Conservation (phyloP, 129 eudicot genomes). For the Flaveria bidentis region DNA sequence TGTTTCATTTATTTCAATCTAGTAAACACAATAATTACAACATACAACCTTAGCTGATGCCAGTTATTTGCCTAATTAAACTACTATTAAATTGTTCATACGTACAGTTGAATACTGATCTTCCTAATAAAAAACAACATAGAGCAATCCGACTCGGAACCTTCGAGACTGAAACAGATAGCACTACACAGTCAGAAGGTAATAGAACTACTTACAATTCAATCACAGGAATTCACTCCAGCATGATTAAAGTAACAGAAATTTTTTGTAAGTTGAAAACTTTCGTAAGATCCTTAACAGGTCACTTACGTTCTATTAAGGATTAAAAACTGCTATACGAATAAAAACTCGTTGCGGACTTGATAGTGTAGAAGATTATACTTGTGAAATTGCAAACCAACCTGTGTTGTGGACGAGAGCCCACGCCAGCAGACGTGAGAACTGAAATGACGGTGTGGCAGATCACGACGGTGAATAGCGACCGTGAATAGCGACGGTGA, state of each 20-base stretch:
- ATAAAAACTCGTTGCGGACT: not conserved
- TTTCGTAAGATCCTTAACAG: constrained; percentile 17
- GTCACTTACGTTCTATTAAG: not conserved
- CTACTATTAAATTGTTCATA: not conserved
- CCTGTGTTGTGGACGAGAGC: constrained; percentile 25
- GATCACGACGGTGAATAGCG: not conserved
- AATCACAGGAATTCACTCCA: not conserved
- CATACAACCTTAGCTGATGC: not conserved
- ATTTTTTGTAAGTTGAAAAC: not conserved
- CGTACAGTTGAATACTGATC: not conserved
- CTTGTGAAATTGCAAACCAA: constrained; percentile 14
- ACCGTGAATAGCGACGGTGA: constrained; percentile 4
- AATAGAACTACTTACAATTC: constrained; percentile 3
- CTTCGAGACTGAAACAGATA: not conserved
- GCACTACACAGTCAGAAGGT: not conserved
- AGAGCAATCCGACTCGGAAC: not conserved
- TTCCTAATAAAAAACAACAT: constrained; percentile 1
- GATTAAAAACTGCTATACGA: not conserved
- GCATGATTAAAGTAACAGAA: not conserved
- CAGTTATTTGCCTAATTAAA: not conserved
- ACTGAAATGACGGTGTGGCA: not conserved
- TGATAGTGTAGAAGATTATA: constrained; percentile 5
- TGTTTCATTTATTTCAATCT: constrained; percentile 1
- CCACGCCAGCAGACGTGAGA: not conserved
- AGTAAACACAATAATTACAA: constrained; percentile 14